phyloP scores from a whole-genome alignment of 78 protist species.

The Cavenderia fasciculata region DNA sequence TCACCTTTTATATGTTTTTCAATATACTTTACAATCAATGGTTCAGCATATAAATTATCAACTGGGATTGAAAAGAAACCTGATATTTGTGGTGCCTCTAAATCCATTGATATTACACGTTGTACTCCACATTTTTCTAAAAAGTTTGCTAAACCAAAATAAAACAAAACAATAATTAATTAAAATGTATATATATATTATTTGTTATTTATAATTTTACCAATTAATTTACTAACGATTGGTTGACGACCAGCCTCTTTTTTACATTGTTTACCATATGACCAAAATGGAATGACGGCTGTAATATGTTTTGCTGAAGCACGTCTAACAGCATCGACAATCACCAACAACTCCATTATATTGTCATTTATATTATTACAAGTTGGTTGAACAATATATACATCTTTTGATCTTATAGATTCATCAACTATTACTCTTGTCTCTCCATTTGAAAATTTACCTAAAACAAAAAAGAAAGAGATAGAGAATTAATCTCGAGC shows the following conservation, averaged over 20 bases:
- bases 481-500: background rate
- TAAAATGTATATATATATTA: no score
- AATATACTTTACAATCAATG: slow-evolving; percentile 83
- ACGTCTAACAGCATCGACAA: slow-evolving; percentile 84
- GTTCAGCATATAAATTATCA: slow-evolving; percentile 85
- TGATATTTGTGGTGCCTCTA: slow-evolving; percentile 83
- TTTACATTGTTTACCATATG: slow-evolving; percentile 80
- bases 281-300: slow-evolving; percentile 89
- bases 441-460: slow-evolving; percentile 82
- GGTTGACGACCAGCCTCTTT: slow-evolving; percentile 86
- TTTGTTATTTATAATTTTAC: no score
- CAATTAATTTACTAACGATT: slow-evolving; percentile 86
- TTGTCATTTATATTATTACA: slow-evolving; percentile 75
- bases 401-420: slow-evolving; percentile 69
- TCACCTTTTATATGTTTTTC: slow-evolving; percentile 67
- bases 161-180: no score
- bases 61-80: slow-evolving; percentile 91
- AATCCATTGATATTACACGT: slow-evolving; percentile 91
- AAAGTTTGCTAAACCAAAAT: slow-evolving; percentile 91
- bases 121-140: slow-evolving; percentile 87
- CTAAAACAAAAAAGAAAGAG: background rate
- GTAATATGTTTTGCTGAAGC: slow-evolving; percentile 86
- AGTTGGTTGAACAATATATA: slow-evolving; percentile 88
- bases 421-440: slow-evolving; percentile 53
- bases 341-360: slow-evolving; percentile 90